Evolutionary conservation across 345 rosid species (phyloP).

Genomic region (Citropsis articulata): DNA sequence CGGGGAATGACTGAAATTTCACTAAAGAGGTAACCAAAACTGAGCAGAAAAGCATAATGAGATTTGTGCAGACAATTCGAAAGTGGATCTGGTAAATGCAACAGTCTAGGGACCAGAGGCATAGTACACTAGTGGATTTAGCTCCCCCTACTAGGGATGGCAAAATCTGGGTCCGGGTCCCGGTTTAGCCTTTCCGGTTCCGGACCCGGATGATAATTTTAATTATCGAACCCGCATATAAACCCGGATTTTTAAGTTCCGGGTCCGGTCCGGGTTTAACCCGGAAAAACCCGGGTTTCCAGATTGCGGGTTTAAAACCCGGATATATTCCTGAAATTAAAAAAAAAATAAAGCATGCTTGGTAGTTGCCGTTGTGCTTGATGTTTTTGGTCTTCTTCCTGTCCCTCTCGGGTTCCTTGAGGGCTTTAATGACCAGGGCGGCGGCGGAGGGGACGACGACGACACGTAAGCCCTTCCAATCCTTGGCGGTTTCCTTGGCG

Average conservation of each 20-base stretch:
- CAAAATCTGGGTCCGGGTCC: too few relatives aligned
- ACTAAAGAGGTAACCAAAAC: background rate
- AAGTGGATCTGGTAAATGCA: background rate
- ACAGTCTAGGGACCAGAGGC: background rate
- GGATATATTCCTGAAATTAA: too few relatives aligned
- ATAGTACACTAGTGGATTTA: background rate
- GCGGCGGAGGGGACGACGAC: conserved; percentile 80
- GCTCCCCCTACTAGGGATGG: too few relatives aligned
- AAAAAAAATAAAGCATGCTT: too few relatives aligned
- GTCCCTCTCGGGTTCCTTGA: conserved; percentile 81
- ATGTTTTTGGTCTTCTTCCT: conserved; percentile 76
- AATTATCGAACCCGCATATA: too few relatives aligned
- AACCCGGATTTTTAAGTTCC: too few relatives aligned
- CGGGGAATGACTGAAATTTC: background rate
- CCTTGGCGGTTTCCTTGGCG: conserved; percentile 64
- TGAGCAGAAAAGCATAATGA: background rate
- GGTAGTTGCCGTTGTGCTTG: conserved; percentile 59
- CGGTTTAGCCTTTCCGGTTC: too few relatives aligned
- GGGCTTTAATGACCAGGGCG: conserved; percentile 71
- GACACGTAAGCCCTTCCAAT: conserved; percentile 70
- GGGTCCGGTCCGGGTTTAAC: too few relatives aligned
- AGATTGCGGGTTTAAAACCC: too few relatives aligned
- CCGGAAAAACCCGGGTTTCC: too few relatives aligned
- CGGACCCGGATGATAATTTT: too few relatives aligned
- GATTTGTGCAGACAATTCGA: background rate